phyloP scores from a whole-genome alignment of 2,329 filamentous ascomycete species.

The Rutstroemia sp. region DNA sequence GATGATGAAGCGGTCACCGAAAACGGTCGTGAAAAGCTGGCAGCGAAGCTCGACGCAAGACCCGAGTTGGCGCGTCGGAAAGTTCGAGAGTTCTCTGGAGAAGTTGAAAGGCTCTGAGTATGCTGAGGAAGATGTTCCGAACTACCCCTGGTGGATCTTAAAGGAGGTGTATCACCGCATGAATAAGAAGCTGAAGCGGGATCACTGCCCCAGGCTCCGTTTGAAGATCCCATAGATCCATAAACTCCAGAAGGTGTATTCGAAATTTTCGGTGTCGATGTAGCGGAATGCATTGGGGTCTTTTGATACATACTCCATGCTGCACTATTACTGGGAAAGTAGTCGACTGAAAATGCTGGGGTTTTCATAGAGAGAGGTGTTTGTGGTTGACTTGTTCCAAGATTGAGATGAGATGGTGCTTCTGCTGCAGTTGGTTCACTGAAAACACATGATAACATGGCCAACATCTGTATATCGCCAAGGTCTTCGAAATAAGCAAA shows the following conservation, averaged over 20 bases:
- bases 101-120: conserved; percentile 50
- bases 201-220: conserved; percentile 45
- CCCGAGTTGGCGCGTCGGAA: conserved; percentile 48
- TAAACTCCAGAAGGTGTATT: conserved; percentile 48
- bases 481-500: conserved; percentile 55
- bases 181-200: conserved; percentile 51
- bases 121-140: conserved; percentile 39
- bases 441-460: conserved; percentile 65
- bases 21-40: conserved; percentile 42
- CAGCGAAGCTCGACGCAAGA: conserved; percentile 47
- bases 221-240: conserved; percentile 51
- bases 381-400: conserved; percentile 48
- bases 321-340: conserved; percentile 52
- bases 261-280: conserved; percentile 50
- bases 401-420: conserved; percentile 49
- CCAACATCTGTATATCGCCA: conserved; percentile 62
- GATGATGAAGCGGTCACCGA: conserved; percentile 33
- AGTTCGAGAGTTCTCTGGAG: conserved; percentile 44
- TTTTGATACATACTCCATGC: conserved; percentile 45
- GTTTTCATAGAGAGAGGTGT: conserved; percentile 59
- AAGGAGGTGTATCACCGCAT: conserved; percentile 52
- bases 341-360: conserved; percentile 59
- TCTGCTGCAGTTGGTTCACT: conserved; percentile 50
- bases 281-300: conserved; percentile 46
- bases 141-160: conserved; percentile 39